These are phyloP conservation scores for Hypoxylon sp. DNA, from an alignment of 2,329 filamentous ascomycete species.

Conservation along the genomic window DNA sequence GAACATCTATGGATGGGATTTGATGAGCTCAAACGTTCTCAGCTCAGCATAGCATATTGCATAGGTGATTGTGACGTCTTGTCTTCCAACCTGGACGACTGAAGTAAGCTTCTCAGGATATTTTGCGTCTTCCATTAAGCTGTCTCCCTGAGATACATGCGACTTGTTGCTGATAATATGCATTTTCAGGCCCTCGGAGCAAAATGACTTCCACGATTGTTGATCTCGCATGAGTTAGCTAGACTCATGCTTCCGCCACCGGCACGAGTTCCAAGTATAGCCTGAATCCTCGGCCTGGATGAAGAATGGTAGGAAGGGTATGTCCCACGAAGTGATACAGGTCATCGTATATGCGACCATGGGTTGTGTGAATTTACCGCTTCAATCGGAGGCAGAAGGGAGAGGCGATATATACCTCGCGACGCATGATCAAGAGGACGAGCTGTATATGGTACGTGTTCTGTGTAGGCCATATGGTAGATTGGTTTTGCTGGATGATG, in stretches of 20 bases:
- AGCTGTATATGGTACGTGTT: background rate
- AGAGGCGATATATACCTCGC: too few species aligned
- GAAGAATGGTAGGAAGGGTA: background rate
- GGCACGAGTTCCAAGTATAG: background rate
- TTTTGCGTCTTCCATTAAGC: background rate
- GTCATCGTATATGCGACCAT: background rate
- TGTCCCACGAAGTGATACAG: background rate
- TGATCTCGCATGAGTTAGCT: background rate
- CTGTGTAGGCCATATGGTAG: background rate
- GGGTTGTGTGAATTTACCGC: background rate
- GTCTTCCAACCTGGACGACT: background rate
- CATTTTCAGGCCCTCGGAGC: background rate
- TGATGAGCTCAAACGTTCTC: slow-evolving; percentile 7
- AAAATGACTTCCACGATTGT: background rate
- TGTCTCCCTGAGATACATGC: background rate
- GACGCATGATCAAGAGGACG: background rate
- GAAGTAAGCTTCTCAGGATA: background rate
- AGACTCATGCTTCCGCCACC: background rate
- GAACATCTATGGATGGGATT: background rate
- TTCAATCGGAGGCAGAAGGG: too few species aligned
- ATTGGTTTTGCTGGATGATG: slow-evolving; percentile 5
- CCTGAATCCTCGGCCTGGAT: background rate
- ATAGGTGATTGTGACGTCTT: background rate
- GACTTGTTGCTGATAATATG: background rate
- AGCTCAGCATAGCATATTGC: slow-evolving; percentile 1